A percentile compares a stretch with the other conserved stretches of the same genome.
Conservation (phyloP, 2,329 filamentous ascomycete species). For the Aurifilum marmelostoma region DNA sequence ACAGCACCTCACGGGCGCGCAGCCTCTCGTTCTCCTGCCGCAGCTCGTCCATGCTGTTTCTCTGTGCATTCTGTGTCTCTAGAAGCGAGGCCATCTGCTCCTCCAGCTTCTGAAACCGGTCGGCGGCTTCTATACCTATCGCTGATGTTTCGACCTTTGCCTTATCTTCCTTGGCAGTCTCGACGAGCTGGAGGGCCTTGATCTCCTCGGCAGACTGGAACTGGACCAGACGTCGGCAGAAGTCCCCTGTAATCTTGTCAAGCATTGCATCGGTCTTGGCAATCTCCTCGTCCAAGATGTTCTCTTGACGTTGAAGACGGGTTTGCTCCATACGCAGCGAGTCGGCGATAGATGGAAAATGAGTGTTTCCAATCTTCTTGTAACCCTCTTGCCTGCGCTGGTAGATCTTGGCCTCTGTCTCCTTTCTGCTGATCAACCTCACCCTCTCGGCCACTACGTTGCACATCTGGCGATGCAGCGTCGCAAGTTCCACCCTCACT, state of each 20-base stretch:
- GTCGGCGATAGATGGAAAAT: constrained; percentile 22
- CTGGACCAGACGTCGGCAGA: constrained; percentile 9
- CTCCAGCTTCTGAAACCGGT: constrained; percentile 18
- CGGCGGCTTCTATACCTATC: not conserved
- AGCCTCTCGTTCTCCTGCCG: constrained; percentile 4
- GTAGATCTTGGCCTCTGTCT: constrained; percentile 14
- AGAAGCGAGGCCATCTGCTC: constrained; percentile 12
- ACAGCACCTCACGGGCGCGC: constrained; percentile 1
- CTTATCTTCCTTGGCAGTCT: constrained; percentile 14
- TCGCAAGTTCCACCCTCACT: constrained; percentile 12
- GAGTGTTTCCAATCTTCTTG: constrained; percentile 11
- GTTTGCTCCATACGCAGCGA: constrained; percentile 5
- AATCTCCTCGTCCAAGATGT: constrained; percentile 19
- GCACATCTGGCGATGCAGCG: constrained; percentile 10
- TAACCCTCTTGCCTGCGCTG: constrained; percentile 18
- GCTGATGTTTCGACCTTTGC: not conserved
- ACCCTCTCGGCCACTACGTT: constrained; percentile 15
- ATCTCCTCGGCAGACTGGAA: constrained; percentile 19
- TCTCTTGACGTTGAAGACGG: constrained; percentile 12
- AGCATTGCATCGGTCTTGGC: not conserved
- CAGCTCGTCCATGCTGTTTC: not conserved
- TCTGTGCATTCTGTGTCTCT: constrained; percentile 1
- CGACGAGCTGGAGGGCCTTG: constrained; percentile 23
- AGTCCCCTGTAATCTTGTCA: not conserved
- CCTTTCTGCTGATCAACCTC: constrained; percentile 19